Base-by-base conservation (phyloP, 306 rosid genomes). In the Prosopis cineraria region DNA sequence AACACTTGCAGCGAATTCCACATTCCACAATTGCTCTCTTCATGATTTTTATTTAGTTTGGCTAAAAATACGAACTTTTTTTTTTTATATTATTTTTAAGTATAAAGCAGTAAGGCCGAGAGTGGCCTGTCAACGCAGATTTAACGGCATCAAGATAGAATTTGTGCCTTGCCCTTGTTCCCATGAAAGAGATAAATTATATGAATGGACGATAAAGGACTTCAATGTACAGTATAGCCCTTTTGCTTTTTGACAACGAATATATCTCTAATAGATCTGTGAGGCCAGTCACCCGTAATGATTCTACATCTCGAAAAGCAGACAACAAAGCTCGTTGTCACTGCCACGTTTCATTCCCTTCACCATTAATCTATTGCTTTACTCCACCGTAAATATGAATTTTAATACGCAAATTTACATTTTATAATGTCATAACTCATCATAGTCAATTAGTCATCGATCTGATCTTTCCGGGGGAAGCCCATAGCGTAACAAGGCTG, bases 161-260 rank as follows among this genome's bases (percentile, higher is more conserved):
- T 82, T 33, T 85, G 83, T 87, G 81, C 91, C 75, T 81, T 76
- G 62, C 88, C 74, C 77, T 75, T 41, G 62, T 59, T 60, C 34
- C n/a, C 6, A 75, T 27, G 41, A 76, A 41, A 55, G 59, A 25
- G 39, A 22, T 30, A 52, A 33, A 20, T 9, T 31, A 4, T 7
- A 2, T 29, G 27, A 33, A 31, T 3, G 25, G 75, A 76, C 81
- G 41, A 52, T 48, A 40, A 74, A 50, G 75, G 53, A 63, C 80
- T 68, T 30, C 7, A 2, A n/a, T 7, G 6, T 50, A n/a, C n/a
- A n/a, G 10, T n/a, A 50, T n/a, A n/a, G n/a, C 27, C 20, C 56
- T 20, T 48, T 3, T 17, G 25, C 56, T 50, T 52, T 52, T 52
- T 48, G 9, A 24, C 56, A 48, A 19, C 56, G 11, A 48, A 20